A percentile compares a stretch with the other conserved stretches of the same genome.
Conservation (phyloP, 2,329 filamentous ascomycete species). For the Fusarium compactum region DNA sequence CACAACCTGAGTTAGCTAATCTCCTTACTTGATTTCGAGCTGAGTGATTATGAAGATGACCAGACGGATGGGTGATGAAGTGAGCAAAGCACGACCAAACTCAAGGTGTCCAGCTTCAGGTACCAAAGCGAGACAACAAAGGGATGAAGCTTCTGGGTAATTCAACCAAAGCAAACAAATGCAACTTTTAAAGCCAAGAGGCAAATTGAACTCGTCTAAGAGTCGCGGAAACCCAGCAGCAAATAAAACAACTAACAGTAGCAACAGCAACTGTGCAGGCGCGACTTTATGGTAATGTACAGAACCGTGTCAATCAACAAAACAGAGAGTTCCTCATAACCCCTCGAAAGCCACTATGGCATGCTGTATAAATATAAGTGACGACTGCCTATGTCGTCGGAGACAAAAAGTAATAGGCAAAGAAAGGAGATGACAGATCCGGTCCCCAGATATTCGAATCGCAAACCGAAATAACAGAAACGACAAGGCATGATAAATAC, state of each 20-base stretch:
- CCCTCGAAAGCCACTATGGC: constrained; percentile 51
- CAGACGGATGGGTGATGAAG: not conserved
- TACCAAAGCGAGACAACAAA: constrained; percentile 39
- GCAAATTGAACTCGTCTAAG: constrained; percentile 55
- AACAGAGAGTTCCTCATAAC: constrained; percentile 54
- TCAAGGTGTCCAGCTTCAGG: constrained; percentile 28
- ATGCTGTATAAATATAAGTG: constrained; percentile 48
- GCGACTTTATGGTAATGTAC: constrained; percentile 68
- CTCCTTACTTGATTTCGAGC: constrained; percentile 22
- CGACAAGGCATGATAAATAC: constrained; percentile 42
- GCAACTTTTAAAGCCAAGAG: constrained; percentile 51
- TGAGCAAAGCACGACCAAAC: constrained; percentile 33
- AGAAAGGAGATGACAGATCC: constrained; percentile 49
- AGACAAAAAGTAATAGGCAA: constrained; percentile 35
- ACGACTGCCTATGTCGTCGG: constrained; percentile 46
- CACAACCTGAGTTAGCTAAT: constrained; percentile 49
- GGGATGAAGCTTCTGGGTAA: constrained; percentile 19
- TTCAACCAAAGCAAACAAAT: constrained; percentile 44
- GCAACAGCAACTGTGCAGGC: constrained; percentile 56
- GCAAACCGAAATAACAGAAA: constrained; percentile 27
- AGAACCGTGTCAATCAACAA: constrained; percentile 58
- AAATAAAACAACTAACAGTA: constrained; percentile 52
- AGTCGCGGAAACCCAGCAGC: constrained; percentile 51
- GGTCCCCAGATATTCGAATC: constrained; percentile 34
- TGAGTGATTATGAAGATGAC: constrained; percentile 30